A percentile compares a stretch with the other conserved stretches of the same genome.
Evolutionary conservation across 208 protist species (phyloP).

Genomic region (Crithidia expoeki): DNA sequence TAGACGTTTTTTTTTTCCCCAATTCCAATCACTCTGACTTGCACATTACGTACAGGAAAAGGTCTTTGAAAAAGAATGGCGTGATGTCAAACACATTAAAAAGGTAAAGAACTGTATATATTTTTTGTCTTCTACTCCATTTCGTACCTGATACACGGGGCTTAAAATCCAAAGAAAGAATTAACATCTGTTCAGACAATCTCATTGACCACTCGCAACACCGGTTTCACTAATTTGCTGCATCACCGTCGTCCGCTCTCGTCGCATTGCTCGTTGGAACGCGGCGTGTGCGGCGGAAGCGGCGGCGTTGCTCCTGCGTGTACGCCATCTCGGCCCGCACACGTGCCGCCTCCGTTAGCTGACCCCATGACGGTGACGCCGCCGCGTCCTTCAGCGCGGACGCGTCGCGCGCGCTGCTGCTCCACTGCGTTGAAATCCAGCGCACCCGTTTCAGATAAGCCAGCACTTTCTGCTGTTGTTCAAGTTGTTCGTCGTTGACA

Average conservation of each 20-base stretch:
- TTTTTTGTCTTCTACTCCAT: no score
- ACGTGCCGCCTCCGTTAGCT: slow-evolving; percentile 47
- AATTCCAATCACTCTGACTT: no score
- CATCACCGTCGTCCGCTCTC: slow-evolving; percentile 17
- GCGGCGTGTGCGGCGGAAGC: slow-evolving; percentile 54
- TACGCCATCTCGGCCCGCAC: slow-evolving; percentile 60
- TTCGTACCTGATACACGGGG: no score
- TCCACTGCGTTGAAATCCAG: slow-evolving; percentile 62
- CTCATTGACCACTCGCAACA: no score
- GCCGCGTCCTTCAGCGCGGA: slow-evolving; percentile 12
- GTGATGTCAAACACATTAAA: no score
- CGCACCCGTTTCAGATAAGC: slow-evolving; percentile 67
- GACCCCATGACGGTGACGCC: slow-evolving; percentile 40
- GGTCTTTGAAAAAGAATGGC: no score
- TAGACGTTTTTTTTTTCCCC: no score
- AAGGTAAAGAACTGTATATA: no score
- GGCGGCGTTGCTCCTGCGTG: slow-evolving; percentile 44
- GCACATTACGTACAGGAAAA: no score
- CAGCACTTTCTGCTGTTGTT: slow-evolving; percentile 42
- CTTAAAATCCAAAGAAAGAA: no score
- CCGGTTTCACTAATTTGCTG: background rate
- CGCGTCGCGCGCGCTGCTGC: slow-evolving; percentile 17
- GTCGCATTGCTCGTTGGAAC: slow-evolving; percentile 6
- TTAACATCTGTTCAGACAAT: no score
- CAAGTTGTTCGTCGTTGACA: slow-evolving; percentile 22